These are phyloP conservation scores for Melanopsichium pennsylvanicum DNA, from an alignment of 1,284 basidiomycete genomes.

Conservation along the genomic window DNA sequence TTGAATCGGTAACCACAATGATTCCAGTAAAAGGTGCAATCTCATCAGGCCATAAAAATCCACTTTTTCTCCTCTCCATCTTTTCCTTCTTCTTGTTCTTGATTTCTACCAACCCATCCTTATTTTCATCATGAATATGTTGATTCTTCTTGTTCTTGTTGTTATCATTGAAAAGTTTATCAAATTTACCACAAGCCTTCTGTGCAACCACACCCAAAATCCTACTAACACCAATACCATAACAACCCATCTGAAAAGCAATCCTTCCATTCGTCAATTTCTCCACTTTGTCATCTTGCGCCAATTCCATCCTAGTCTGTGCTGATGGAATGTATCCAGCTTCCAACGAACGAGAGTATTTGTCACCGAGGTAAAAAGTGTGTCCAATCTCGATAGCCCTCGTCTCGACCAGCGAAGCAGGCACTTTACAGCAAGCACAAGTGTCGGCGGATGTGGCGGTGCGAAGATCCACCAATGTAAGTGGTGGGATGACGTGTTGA, in stretches of 20 bases:
- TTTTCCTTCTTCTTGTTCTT: neutral
- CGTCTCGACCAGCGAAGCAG: conserved; percentile 33
- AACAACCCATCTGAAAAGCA: conserved; percentile 67
- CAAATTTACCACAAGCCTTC: conserved; percentile 15
- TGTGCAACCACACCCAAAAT: conserved; percentile 65
- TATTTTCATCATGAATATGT: too few species aligned
- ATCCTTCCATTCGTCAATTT: conserved; percentile 19
- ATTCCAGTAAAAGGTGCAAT: conserved; percentile 55
- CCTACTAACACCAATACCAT: conserved; percentile 66
- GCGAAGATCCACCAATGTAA: conserved; percentile 37
- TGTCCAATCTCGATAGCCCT: conserved; percentile 66
- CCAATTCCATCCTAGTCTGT: neutral
- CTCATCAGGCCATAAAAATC: conserved; percentile 58
- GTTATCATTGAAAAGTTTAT: neutral
- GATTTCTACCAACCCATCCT: too few species aligned
- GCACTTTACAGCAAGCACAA: conserved; percentile 48
- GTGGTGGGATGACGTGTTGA: conserved; percentile 7
- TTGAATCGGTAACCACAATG: conserved; percentile 16
- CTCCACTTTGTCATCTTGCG: conserved; percentile 1
- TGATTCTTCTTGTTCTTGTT: neutral
- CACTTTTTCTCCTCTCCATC: conserved; percentile 16
- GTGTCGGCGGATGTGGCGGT: conserved; percentile 45
- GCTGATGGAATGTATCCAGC: conserved; percentile 31
- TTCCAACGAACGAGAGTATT: conserved; percentile 62
- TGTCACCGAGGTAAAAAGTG: conserved; percentile 65